phyloP scores from a whole-genome alignment of 2,329 filamentous ascomycete genomes.

The Colletotrichum camelliae region DNA sequence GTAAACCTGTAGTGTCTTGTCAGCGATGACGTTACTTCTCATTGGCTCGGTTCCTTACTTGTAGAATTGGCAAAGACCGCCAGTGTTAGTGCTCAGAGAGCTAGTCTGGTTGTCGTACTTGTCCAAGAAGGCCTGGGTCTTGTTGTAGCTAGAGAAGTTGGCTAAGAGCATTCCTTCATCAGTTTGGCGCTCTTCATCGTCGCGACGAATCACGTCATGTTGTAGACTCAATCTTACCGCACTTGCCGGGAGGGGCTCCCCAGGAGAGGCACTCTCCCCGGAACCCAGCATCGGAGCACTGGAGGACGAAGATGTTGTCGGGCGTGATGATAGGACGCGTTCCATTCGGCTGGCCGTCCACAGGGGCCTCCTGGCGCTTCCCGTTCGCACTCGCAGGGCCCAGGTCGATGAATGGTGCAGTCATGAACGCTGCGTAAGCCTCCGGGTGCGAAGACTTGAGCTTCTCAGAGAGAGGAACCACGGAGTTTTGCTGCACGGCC shows the following conservation, averaged over 20 bases:
- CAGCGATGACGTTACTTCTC: not conserved
- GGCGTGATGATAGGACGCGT: constrained; percentile 1
- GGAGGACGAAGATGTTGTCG: not conserved
- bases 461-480: not conserved
- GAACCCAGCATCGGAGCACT: constrained; percentile 9
- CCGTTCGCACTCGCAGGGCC: not conserved
- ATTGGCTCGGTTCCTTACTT: not conserved
- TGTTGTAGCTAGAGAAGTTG: constrained; percentile 8
- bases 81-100: constrained; percentile 12
- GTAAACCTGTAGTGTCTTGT: not conserved
- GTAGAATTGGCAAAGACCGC: constrained; percentile 15
- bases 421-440: constrained; percentile 8
- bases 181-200: not conserved
- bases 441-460: not conserved
- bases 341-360: not conserved
- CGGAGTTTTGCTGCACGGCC: not conserved
- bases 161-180: not conserved
- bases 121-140: not conserved
- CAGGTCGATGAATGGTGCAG: not conserved
- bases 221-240: not conserved
- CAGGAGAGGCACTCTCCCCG: not conserved
- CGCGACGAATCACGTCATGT: not conserved
- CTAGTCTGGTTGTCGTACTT: constrained; percentile 15
- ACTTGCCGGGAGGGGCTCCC: constrained; percentile 8
- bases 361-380: constrained; percentile 7